phyloP scores from a whole-genome alignment of 176 grass and related monocot species.

The Poa annua region DNA sequence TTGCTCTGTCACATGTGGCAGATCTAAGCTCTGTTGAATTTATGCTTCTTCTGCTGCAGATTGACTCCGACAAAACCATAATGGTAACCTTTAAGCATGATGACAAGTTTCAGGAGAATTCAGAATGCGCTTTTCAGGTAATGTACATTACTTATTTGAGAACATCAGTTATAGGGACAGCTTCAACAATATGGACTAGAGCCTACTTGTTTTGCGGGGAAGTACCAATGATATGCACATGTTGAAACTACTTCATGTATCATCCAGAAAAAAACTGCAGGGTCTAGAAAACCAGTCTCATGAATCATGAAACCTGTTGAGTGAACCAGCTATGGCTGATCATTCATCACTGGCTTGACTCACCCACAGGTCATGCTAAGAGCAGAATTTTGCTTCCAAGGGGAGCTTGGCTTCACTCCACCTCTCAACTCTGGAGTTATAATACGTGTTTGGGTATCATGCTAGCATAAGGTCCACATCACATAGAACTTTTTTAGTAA shows the following conservation, averaged over 20 bases:
- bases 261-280: constrained; percentile 5
- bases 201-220: constrained; percentile 12
- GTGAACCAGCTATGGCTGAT: background rate
- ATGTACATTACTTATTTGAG: background rate
- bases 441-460: background rate
- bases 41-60: constrained; percentile 28
- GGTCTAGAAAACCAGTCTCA: background rate
- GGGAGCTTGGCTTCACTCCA: background rate
- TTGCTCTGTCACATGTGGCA: background rate
- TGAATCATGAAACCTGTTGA: background rate
- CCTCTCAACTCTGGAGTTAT: background rate
- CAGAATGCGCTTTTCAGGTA: constrained; percentile 70
- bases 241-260: constrained; percentile 1
- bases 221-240: background rate
- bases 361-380: background rate
- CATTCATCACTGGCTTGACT: constrained; percentile 9
- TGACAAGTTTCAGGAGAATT: constrained; percentile 86
- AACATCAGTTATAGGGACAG: background rate
- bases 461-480: background rate
- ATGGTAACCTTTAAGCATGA: constrained; percentile 93
- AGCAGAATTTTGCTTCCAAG: background rate
- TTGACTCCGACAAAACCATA: constrained; percentile 85
- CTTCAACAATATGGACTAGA: background rate
- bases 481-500: background rate
- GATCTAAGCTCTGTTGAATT: constrained; percentile 7